These are phyloP conservation scores for Zancudomyces culisetae DNA, from an alignment of 371 early-diverging fungal genomes.

Conservation along the genomic window DNA sequence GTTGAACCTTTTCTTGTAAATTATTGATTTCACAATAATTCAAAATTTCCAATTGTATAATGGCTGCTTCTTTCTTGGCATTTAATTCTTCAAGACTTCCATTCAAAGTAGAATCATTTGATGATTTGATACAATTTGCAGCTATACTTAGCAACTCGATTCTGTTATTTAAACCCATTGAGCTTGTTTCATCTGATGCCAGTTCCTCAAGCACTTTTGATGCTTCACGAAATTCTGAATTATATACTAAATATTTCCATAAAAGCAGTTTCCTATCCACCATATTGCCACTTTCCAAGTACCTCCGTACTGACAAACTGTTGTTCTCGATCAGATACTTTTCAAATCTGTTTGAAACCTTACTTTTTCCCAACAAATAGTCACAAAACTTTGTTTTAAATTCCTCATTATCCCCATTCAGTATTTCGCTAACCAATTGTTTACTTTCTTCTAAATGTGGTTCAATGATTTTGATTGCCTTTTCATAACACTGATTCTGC, in stretches of 20 bases:
- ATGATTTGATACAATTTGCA: too few relatives aligned
- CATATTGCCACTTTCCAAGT: slow-evolving; percentile 29
- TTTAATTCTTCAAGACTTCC: too few relatives aligned
- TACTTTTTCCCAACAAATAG: slow-evolving; percentile 33
- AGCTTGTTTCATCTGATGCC: slow-evolving; percentile 23
- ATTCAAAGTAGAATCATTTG: too few relatives aligned
- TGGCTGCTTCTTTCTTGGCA: slow-evolving; percentile 3
- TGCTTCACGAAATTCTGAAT: slow-evolving; percentile 39
- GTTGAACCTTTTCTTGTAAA: slow-evolving; percentile 10
- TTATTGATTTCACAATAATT: slow-evolving; percentile 9
- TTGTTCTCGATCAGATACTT: neutral
- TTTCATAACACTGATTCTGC: neutral
- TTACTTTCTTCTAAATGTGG: neutral
- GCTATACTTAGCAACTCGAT: slow-evolving; percentile 48
- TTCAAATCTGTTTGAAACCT: slow-evolving; percentile 23
- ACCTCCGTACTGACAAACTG: slow-evolving; percentile 36
- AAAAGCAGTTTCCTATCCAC: slow-evolving; percentile 38
- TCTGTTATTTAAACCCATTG: slow-evolving; percentile 28
- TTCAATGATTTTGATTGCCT: neutral
- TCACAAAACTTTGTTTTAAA: slow-evolving; percentile 51
- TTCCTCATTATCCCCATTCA: slow-evolving; percentile 16
- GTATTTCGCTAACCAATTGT: neutral
- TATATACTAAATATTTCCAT: slow-evolving; percentile 51
- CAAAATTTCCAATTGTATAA: slow-evolving; percentile 31
- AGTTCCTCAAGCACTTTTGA: slow-evolving; percentile 40